Conservation (phyloP, 345 rosid species). For the Draba incana region DNA sequence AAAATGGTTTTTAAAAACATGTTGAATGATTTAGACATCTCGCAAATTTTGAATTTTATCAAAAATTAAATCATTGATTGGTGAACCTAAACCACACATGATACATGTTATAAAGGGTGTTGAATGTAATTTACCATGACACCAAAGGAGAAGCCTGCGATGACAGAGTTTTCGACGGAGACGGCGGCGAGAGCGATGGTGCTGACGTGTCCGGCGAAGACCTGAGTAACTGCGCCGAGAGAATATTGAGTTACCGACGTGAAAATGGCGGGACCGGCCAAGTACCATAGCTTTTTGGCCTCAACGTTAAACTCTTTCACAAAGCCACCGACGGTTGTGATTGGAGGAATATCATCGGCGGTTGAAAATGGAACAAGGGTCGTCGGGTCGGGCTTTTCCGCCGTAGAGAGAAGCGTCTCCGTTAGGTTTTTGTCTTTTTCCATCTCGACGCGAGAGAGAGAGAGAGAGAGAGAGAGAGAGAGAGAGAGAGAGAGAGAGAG, state of each 20-base stretch:
- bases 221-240: slow-evolving; percentile 88
- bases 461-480: slow-evolving; percentile 25
- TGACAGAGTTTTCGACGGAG: slow-evolving; percentile 85
- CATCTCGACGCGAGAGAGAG: slow-evolving; percentile 37
- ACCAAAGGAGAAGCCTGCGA: slow-evolving; percentile 94
- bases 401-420: slow-evolving; percentile 48
- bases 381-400: slow-evolving; percentile 20
- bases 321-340: slow-evolving; percentile 50
- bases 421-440: slow-evolving; percentile 31
- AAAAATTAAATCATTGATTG: not conserved
- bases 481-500: slow-evolving; percentile 11
- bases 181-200: slow-evolving; percentile 80
- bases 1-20: too few species aligned
- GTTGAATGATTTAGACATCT: too few species aligned
- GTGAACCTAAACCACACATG: not conserved
- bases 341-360: slow-evolving; percentile 40
- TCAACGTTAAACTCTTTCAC: slow-evolving; percentile 57
- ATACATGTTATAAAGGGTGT: not conserved
- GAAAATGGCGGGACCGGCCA: slow-evolving; percentile 96
- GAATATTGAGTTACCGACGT: slow-evolving; percentile 81
- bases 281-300: slow-evolving; percentile 74
- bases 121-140: slow-evolving; percentile 54
- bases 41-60: too few species aligned
- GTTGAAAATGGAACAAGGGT: slow-evolving; percentile 33
- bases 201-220: slow-evolving; percentile 77